phyloP scores from a whole-genome alignment of 495 filamentous ascomycete genomes.

The Monascus purpureus region DNA sequence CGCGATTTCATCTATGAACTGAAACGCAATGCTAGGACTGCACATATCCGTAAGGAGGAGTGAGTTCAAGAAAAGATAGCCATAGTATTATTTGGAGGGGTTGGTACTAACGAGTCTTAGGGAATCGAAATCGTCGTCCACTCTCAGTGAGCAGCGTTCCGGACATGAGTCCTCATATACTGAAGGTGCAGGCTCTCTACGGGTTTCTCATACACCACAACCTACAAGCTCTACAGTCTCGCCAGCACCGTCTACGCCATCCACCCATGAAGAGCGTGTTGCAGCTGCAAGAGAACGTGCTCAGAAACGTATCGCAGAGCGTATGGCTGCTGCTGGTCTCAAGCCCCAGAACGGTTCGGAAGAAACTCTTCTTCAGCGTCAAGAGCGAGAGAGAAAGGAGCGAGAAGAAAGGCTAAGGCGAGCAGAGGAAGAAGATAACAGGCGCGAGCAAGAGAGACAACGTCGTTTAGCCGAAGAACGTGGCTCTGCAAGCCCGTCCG shows the following conservation, averaged over 20 bases:
- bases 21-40: conserved; percentile 65
- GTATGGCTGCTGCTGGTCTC: conserved; percentile 84
- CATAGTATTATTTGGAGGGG: neutral
- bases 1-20: conserved; percentile 96
- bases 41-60: conserved; percentile 64
- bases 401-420: conserved; percentile 71
- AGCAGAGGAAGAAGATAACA: conserved; percentile 92
- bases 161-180: conserved; percentile 12
- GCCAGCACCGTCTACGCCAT: conserved; percentile 59
- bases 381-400: conserved; percentile 79
- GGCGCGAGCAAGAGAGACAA: conserved; percentile 76
- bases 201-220: conserved; percentile 22
- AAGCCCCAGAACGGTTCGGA: conserved; percentile 54
- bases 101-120: conserved; percentile 1
- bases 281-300: conserved; percentile 95
- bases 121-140: conserved; percentile 13
- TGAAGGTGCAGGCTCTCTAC: conserved; percentile 16
- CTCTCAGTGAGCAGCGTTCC: conserved; percentile 10
- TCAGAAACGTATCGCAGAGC: conserved; percentile 94
- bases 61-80: conserved; percentile 16
- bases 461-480: conserved; percentile 74
- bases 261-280: conserved; percentile 82
- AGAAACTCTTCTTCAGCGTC: conserved; percentile 69
- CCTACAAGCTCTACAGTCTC: conserved; percentile 30
- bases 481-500: conserved; percentile 40